Percentiles rank a stretch among this genome's conserved stretches.
Conservation (phyloP, 805 yeast genomes). For the Pichia sporocuriosa region DNA sequence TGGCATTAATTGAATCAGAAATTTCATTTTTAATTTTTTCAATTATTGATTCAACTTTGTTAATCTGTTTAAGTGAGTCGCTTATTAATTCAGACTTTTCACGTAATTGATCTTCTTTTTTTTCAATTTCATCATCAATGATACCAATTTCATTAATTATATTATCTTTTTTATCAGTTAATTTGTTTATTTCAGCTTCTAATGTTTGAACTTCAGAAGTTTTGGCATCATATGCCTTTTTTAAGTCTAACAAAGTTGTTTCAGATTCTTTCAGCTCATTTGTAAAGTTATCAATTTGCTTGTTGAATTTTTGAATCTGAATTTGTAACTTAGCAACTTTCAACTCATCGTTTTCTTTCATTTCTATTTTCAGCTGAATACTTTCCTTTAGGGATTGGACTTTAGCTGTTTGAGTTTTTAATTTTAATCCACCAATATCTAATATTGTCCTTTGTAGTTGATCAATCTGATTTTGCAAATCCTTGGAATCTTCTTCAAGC, state of each 20-base stretch:
- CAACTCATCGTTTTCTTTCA: slow-evolving; percentile 50
- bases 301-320: slow-evolving; percentile 51
- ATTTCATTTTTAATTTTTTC: slow-evolving; percentile 35
- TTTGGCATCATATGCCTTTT: slow-evolving; percentile 24
- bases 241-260: slow-evolving; percentile 31
- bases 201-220: slow-evolving; percentile 25
- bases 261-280: slow-evolving; percentile 37
- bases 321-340: slow-evolving; percentile 55
- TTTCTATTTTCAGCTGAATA: slow-evolving; percentile 52
- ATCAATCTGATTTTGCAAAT: slow-evolving; percentile 49
- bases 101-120: slow-evolving; percentile 56
- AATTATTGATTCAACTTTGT: slow-evolving; percentile 23
- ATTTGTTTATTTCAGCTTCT: slow-evolving; percentile 34
- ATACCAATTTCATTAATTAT: slow-evolving; percentile 24
- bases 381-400: slow-evolving; percentile 70
- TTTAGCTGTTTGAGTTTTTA: slow-evolving; percentile 71
- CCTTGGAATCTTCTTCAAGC: slow-evolving; percentile 49
- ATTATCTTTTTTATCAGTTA: slow-evolving; percentile 30
- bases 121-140: slow-evolving; percentile 48
- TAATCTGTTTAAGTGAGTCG: slow-evolving; percentile 26
- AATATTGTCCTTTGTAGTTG: slow-evolving; percentile 68
- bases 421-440: slow-evolving; percentile 85
- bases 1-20: slow-evolving; percentile 23
- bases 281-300: slow-evolving; percentile 39
- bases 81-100: slow-evolving; percentile 31